Evolutionary conservation across 2,329 filamentous ascomycete genomes (phyloP).

Genomic region (Cadophora sp.): DNA sequence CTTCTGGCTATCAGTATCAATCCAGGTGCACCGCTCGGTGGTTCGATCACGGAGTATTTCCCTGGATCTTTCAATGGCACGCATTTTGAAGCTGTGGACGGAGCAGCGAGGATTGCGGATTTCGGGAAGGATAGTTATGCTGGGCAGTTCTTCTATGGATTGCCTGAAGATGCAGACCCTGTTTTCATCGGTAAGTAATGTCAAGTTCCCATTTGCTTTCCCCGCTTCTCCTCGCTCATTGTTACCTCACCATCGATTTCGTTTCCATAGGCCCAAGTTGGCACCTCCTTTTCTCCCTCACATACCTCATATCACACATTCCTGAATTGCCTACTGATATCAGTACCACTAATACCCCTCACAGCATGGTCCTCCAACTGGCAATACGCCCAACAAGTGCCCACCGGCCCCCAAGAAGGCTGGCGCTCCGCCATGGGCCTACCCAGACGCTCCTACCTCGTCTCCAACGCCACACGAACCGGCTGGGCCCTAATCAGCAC

Average conservation of each 20-base stretch:
- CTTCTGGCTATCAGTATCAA: slow-evolving; percentile 61
- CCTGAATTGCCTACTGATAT: no score
- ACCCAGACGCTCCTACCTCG: slow-evolving; percentile 60
- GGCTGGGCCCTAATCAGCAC: slow-evolving; percentile 59
- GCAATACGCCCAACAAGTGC: slow-evolving; percentile 61
- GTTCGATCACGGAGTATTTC: slow-evolving; percentile 62
- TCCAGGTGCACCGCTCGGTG: slow-evolving; percentile 62
- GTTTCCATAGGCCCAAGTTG: no score
- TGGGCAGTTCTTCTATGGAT: slow-evolving; percentile 60
- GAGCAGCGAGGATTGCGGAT: slow-evolving; percentile 51
- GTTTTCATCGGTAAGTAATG: slow-evolving; percentile 53
- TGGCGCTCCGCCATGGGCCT: slow-evolving; percentile 60
- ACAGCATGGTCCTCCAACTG: slow-evolving; percentile 66
- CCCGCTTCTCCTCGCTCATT: no score
- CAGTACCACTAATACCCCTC: slow-evolving; percentile 15
- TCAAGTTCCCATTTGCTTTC: background rate
- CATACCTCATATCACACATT: no score
- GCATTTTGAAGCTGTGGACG: slow-evolving; percentile 57
- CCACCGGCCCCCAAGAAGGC: slow-evolving; percentile 57
- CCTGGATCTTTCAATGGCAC: slow-evolving; percentile 69
- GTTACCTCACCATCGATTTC: no score
- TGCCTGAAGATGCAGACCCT: slow-evolving; percentile 44
- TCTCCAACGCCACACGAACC: slow-evolving; percentile 52
- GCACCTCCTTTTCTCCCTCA: no score
- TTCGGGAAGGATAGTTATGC: slow-evolving; percentile 63